Evolutionary conservation across 1,139 yeast genomes (phyloP), one percentile per base, ranked within the genome.

Genomic region (Kodamaea anthophila): DNA sequence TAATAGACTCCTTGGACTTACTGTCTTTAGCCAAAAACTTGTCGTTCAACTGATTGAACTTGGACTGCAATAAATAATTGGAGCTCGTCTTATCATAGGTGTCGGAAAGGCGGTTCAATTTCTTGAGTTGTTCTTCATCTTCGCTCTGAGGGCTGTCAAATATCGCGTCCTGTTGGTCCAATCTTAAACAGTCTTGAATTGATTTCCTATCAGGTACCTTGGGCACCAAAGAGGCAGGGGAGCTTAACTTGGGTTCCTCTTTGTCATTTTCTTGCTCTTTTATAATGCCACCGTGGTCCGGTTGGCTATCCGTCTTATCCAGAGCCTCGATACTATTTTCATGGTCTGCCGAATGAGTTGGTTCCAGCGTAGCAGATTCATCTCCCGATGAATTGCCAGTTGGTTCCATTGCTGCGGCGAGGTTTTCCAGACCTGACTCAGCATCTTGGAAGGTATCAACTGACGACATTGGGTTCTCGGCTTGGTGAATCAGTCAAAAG

Each of bases 1-100:
- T 60, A 29, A 79, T 65, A 23, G 73, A 74, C 33, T 71, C 76
- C 43, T 68, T 57, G 15, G 51, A 47, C 18, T 52, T 51, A 11
- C 46, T 43, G 35, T 53, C 59, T 35, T 60, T 64, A 21, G 48
- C 41, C 14, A 50, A 45, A 37, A 59, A 65, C 24, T 47, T 49
- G 26, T 49, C 39, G 29, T 53, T 47, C 24, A 62, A 42, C 25
- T 53, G 55, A 31, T 49, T 49, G 37, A 56, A 56, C 28, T 60
- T 61, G 19, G 66, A 52, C 36, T 59, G 61, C 15, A 66, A 45
- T 30, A 66, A 50, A 34, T 51, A 58, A 36, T 62, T 62, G n/a
- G 53, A 34, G 26, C 42, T 35, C 9, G 42, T 25, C 20, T 49
- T 46, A 34, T 54, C 49, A 34, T 51, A 55, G 12, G 55, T 46